Percentiles rank a stretch among this genome's conserved stretches.
Evolutionary conservation across 257 asterid species (phyloP).

Genomic region (Salvia splendens): DNA sequence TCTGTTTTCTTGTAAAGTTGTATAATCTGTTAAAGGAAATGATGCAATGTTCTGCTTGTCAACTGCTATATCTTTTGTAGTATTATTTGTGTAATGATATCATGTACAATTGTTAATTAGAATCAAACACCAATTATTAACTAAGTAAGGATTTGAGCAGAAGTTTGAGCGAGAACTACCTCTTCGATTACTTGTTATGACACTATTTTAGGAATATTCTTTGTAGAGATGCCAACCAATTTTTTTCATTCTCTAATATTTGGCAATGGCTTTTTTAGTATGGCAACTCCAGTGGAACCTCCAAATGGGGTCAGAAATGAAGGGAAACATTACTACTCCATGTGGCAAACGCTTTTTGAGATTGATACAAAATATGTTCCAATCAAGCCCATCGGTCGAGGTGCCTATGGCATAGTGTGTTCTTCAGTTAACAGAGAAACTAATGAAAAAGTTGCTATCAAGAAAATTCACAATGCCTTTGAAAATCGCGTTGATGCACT

Average conservation of each 20-base stretch:
- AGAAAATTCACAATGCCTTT: slow-evolving; percentile 58
- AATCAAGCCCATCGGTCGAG: slow-evolving; percentile 67
- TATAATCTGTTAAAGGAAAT: not conserved
- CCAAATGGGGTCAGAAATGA: slow-evolving; percentile 47
- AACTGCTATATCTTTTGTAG: not conserved
- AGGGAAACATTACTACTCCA: slow-evolving; percentile 64
- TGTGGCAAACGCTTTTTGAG: slow-evolving; percentile 68
- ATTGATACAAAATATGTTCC: slow-evolving; percentile 64
- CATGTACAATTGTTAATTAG: not conserved
- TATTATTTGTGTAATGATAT: slow-evolving; percentile 9
- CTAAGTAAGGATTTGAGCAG: not conserved
- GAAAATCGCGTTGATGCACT: slow-evolving; percentile 58
- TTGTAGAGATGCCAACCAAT: slow-evolving; percentile 10
- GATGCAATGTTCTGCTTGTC: slow-evolving; percentile 2
- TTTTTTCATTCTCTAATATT: slow-evolving; percentile 7
- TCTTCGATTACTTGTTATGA: slow-evolving; percentile 18
- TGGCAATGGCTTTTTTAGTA: slow-evolving; percentile 26
- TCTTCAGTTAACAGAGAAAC: slow-evolving; percentile 61
- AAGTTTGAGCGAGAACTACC: slow-evolving; percentile 12
- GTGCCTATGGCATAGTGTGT: slow-evolving; percentile 67
- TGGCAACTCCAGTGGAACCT: slow-evolving; percentile 67
- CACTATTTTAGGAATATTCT: slow-evolving; percentile 3
- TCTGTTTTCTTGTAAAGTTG: not conserved
- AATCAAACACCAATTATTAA: not conserved
- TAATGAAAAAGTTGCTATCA: slow-evolving; percentile 62